A percentile compares a stretch with the other conserved stretches of the same genome.
These are phyloP conservation scores for Nitzschia palea DNA, from an alignment of 108 stramenopile species.

Conservation along the genomic window DNA sequence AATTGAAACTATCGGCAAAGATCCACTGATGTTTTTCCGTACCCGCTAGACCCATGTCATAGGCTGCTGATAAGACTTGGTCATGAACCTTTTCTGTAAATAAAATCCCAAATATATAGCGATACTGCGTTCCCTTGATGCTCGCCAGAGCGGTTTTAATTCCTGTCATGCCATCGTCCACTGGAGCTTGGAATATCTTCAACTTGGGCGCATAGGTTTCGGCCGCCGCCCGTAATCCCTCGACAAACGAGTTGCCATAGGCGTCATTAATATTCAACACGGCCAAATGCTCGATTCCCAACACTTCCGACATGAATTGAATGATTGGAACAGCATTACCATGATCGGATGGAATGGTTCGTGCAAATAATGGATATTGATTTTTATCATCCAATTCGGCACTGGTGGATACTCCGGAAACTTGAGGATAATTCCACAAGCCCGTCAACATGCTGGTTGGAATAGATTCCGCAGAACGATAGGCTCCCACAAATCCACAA, in stretches of 20 bases:
- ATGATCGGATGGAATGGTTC: constrained; percentile 47
- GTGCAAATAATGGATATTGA: constrained; percentile 39
- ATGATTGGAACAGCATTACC: constrained; percentile 32
- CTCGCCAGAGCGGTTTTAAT: constrained; percentile 13
- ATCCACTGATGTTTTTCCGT: constrained; percentile 43
- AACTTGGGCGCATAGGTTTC: constrained; percentile 26
- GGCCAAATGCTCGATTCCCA: constrained; percentile 28
- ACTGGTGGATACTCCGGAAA: constrained; percentile 40
- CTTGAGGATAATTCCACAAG: constrained; percentile 54
- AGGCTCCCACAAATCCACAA: constrained; percentile 51
- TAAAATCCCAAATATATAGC: constrained; percentile 15
- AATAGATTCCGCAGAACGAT: constrained; percentile 29
- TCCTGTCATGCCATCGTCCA: constrained; percentile 1
- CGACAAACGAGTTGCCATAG: constrained; percentile 50
- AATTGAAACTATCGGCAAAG: constrained; percentile 37
- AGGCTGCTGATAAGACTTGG: constrained; percentile 38
- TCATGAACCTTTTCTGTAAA: constrained; percentile 10
- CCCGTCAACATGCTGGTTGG: constrained; percentile 46
- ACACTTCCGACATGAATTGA: constrained; percentile 6
- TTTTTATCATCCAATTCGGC: constrained; percentile 37
- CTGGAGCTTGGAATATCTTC: constrained; percentile 13
- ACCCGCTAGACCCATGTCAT: constrained; percentile 12
- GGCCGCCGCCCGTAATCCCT: constrained; percentile 31
- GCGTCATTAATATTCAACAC: constrained; percentile 49
- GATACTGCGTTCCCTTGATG: constrained; percentile 7